Base-by-base conservation (phyloP, 139 green algal genomes). In the Chlorella sp. region DNA sequence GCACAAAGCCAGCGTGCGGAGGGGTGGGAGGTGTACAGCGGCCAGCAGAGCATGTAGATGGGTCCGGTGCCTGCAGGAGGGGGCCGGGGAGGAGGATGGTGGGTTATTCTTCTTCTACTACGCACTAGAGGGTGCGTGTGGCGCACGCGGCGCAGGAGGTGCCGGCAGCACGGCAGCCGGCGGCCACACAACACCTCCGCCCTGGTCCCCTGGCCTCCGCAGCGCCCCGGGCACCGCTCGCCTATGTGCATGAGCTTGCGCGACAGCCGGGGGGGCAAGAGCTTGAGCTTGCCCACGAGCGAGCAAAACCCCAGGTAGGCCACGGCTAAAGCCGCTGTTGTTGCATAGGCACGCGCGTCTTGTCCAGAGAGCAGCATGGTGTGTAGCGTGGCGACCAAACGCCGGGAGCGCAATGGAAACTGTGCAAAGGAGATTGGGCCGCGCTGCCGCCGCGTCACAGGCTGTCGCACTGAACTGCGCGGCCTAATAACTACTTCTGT, bases 171-270 rank as follows among this genome's bases (percentile, higher is more conserved):
- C 9, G 12, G 3, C 73, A 32, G 18, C n/a, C 34, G 34, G 34
- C 34, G 57, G 15, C 15, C 69, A 26, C 73, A 80, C 12, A 40
- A 42, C n/a, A 36, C 7, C 73, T n/a, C 48, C 48, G 48, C 48
- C 48, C 48, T 9, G 48, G 48, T 57, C 9, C 48, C 48, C 48
- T 57, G 48, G 7, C 7, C 48, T 57, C 48, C 48, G 7, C 48
- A 57, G 30, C 19, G 73, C 32, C 16, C 28, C 15, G 19, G 12
- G 36, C 2, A 76, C 32, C 18, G 26, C 86, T 53, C 19, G 86
- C 89, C 86, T 21, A 94, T 93, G 86, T 94, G 91, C 81, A 92
- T 94, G 2, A 92, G 28, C 81, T 94, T 94, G 40, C 91, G 84
- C 14, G 81, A 73, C 19, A 92, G 80, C 5, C 30, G 71, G 2